These are phyloP conservation scores for Arthrinium phaeospermum DNA, from an alignment of 2,329 filamentous ascomycete species.

Conservation along the genomic window DNA sequence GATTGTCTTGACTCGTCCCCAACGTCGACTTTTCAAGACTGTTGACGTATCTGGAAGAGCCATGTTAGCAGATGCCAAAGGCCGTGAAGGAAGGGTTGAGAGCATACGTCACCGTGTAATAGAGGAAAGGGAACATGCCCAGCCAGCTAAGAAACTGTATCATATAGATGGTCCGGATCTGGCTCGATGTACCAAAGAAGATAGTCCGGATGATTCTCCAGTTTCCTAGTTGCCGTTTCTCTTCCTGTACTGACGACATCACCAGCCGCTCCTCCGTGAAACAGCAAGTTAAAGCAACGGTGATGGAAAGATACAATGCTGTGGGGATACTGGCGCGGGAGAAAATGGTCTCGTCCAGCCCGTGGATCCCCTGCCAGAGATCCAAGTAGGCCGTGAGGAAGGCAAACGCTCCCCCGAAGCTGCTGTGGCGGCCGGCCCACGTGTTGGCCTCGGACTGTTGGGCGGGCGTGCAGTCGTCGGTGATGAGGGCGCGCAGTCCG, in stretches of 20 bases:
- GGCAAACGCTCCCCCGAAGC: background rate
- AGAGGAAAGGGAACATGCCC: constrained; percentile 11
- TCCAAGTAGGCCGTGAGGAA: constrained; percentile 11
- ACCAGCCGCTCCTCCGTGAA: background rate
- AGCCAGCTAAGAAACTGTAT: constrained; percentile 16
- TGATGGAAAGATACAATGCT: background rate
- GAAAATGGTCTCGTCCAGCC: background rate
- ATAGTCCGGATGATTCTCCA: background rate
- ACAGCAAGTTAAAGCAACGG: background rate
- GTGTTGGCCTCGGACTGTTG: constrained; percentile 13
- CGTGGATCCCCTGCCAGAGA: background rate
- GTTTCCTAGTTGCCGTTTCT: background rate
- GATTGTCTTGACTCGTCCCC: too few relatives aligned
- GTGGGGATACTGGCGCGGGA: background rate
- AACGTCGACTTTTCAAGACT: background rate
- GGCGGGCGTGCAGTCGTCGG: constrained; percentile 3
- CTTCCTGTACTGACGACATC: background rate
- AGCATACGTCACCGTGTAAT: constrained; percentile 18
- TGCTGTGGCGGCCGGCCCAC: constrained; percentile 17
- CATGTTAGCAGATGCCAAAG: background rate
- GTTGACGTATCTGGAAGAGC: background rate
- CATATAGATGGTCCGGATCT: constrained; percentile 1
- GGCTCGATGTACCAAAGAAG: background rate
- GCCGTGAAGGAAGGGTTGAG: background rate
- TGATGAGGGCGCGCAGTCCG: constrained; percentile 10